phyloP scores from a whole-genome alignment of 106 monocot species.

The Posidonia australis region DNA sequence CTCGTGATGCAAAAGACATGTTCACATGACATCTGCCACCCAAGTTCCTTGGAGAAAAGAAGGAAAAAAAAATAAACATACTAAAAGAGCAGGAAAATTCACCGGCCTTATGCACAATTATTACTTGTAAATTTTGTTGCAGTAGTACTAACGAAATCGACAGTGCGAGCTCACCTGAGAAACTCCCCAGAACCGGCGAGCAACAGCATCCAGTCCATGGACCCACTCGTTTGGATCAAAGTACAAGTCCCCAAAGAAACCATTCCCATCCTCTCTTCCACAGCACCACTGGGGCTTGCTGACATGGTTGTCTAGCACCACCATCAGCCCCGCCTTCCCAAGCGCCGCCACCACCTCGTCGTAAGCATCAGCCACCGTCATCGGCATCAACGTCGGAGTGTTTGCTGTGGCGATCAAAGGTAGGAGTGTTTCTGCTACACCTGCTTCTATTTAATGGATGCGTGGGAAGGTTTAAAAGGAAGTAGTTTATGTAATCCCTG shows the following conservation, averaged over 20 bases:
- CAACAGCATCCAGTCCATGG: conserved; percentile 17
- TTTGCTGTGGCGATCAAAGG: not conserved
- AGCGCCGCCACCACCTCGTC: conserved; percentile 26
- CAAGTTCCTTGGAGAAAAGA: too few species aligned
- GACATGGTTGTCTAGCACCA: conserved; percentile 43
- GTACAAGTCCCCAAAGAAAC: conserved; percentile 36
- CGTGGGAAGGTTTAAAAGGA: not conserved
- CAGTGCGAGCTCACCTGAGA: conserved; percentile 1
- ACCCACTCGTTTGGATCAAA: conserved; percentile 38
- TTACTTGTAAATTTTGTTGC: too few species aligned
- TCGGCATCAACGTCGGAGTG: too few species aligned
- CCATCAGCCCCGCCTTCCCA: conserved; percentile 36
- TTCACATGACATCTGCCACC: too few species aligned
- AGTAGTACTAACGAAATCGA: too few species aligned
- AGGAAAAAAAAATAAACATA: too few species aligned
- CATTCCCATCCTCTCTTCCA: conserved; percentile 32
- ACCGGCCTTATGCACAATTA: too few species aligned
- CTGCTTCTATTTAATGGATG: not conserved
- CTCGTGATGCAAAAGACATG: too few species aligned
- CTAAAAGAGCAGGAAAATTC: too few species aligned
- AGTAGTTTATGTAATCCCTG: too few species aligned
- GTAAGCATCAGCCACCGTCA: conserved; percentile 36
- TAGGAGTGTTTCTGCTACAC: not conserved
- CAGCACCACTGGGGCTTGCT: conserved; percentile 48
- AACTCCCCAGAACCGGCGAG: conserved; percentile 1